Percentiles rank a stretch among this genome's conserved stretches.
phyloP scores from a whole-genome alignment of 208 protist species.

The Acanthamoeba castellanii region DNA sequence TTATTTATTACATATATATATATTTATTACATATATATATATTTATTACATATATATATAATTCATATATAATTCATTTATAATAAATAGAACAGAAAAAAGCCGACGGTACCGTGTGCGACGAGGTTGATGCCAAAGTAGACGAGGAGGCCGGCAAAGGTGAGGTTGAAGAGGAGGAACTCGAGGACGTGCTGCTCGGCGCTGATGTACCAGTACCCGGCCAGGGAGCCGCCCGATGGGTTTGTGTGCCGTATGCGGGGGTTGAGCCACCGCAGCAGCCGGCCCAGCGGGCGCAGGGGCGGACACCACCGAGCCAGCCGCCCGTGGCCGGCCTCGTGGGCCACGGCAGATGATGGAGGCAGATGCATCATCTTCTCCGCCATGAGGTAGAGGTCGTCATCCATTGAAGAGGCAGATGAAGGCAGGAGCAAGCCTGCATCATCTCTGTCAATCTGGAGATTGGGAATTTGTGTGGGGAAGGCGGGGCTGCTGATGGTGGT shows the following conservation, averaged over 20 bases:
- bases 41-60: not conserved
- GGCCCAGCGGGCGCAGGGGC: not conserved
- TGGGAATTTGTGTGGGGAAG: not conserved
- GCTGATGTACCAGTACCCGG: not conserved
- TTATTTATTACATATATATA: not conserved
- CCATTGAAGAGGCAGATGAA: not conserved
- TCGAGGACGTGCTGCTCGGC: constrained; percentile 55
- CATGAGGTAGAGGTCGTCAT: not conserved
- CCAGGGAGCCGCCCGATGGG: not conserved
- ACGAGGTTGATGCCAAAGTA: constrained; percentile 28
- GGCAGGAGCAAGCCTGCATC: not conserved
- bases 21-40: not conserved
- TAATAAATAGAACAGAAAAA: not conserved
- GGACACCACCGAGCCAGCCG: not conserved
- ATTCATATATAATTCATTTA: not conserved
- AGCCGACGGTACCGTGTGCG: not conserved
- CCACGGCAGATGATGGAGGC: too few species aligned
- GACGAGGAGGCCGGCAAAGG: constrained; percentile 22
- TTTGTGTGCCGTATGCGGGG: not conserved
- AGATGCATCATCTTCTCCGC: not conserved
- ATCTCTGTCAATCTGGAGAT: not conserved
- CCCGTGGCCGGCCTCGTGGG: not conserved
- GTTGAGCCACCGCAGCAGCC: constrained; percentile 7
- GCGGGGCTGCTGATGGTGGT: not conserved
- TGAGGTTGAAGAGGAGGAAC: constrained; percentile 24